phyloP scores from a whole-genome alignment of 768 basidiomycete species.

The Lactarius indigo region DNA sequence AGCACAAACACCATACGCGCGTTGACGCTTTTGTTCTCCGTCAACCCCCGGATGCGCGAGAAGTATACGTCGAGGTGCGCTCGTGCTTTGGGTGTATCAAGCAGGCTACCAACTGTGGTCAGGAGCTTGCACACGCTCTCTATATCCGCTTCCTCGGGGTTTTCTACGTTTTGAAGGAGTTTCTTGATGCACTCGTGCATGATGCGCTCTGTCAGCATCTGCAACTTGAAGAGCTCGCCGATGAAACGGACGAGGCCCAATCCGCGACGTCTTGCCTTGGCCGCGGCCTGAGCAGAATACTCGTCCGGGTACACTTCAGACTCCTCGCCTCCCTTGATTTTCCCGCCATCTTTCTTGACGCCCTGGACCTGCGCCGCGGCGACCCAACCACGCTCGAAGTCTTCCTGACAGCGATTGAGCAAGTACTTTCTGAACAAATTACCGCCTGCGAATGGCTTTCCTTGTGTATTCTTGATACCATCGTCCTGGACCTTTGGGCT shows the following conservation, averaged over 20 bases:
- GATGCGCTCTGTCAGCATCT: slow-evolving; percentile 96
- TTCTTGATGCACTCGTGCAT: slow-evolving; percentile 99
- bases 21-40: slow-evolving; percentile 67
- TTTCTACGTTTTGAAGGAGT: slow-evolving; percentile 86
- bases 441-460: slow-evolving; percentile 86
- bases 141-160: slow-evolving; percentile 96
- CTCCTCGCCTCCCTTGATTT: slow-evolving; percentile 40
- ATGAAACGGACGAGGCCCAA: slow-evolving; percentile 97
- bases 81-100: slow-evolving; percentile 78
- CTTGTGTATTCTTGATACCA: slow-evolving; percentile 73
- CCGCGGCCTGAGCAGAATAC: slow-evolving; percentile 91
- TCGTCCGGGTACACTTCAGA: slow-evolving; percentile 88
- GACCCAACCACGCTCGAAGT: slow-evolving; percentile 95
- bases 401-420: slow-evolving; percentile 94
- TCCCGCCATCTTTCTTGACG: slow-evolving; percentile 43
- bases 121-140: slow-evolving; percentile 93
- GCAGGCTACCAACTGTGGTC: slow-evolving; percentile 79
- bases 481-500: slow-evolving; percentile 86
- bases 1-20: slow-evolving; percentile 95
- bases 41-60: slow-evolving; percentile 79
- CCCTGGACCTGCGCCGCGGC: slow-evolving; percentile 79
- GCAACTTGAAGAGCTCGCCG: slow-evolving; percentile 97
- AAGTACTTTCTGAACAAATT: slow-evolving; percentile 96
- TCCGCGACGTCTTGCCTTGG: slow-evolving; percentile 96
- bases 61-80: slow-evolving; percentile 94